These are phyloP conservation scores for Apiosordaria backusii DNA, from an alignment of 495 filamentous ascomycete genomes.

Conservation along the genomic window DNA sequence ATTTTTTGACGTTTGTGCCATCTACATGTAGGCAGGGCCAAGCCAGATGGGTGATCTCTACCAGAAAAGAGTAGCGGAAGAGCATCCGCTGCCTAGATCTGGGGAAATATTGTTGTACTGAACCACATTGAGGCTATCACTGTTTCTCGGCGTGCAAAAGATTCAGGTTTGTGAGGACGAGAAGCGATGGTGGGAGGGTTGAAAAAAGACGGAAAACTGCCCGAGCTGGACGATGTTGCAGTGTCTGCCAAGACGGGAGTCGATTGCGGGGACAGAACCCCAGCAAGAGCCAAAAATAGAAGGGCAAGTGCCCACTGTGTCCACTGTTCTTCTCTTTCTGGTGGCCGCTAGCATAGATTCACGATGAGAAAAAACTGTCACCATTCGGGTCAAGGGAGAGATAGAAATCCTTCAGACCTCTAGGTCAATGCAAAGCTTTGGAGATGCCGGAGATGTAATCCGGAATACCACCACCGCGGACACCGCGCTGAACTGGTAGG, in stretches of 20 bases:
- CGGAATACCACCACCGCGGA: no score
- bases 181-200: neutral
- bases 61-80: neutral
- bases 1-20: no score
- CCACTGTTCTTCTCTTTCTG: no score
- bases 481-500: neutral
- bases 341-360: neutral
- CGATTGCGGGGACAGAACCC: conserved; percentile 1
- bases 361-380: no score
- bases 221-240: neutral
- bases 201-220: neutral
- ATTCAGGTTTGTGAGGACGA: neutral
- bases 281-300: conserved; percentile 1
- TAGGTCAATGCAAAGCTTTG: neutral
- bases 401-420: no score
- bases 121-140: neutral
- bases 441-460: neutral
- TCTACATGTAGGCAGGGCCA: no score
- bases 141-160: neutral
- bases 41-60: neutral
- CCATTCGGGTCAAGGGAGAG: no score
- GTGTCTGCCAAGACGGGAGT: neutral
- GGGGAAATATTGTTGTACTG: neutral
- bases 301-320: neutral
- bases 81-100: neutral